Conservation (phyloP, 345 rosid species). For the Reutealis trisperma region DNA sequence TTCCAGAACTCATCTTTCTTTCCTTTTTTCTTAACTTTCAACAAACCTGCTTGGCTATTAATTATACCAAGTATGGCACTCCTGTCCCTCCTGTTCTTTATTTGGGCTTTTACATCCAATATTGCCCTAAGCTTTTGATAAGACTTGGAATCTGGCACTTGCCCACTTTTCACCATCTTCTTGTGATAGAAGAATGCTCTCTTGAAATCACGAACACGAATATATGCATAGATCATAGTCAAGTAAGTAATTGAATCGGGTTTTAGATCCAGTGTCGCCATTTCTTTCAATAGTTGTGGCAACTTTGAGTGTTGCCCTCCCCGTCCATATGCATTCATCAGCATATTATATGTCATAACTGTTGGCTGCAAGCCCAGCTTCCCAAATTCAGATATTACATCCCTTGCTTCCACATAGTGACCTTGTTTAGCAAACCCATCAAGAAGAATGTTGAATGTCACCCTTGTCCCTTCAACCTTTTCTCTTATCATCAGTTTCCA, state of each 20-base stretch:
- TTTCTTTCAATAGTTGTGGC: slow-evolving; percentile 85
- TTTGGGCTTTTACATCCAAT: slow-evolving; percentile 73
- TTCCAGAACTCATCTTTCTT: slow-evolving; percentile 98
- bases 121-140: slow-evolving; percentile 77
- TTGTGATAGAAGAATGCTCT: slow-evolving; percentile 90
- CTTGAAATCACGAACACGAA: slow-evolving; percentile 81
- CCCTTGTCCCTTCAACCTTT: slow-evolving; percentile 62
- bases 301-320: slow-evolving; percentile 77
- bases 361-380: slow-evolving; percentile 76
- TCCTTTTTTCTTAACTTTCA: slow-evolving; percentile 56
- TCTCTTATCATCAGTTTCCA: slow-evolving; percentile 78
- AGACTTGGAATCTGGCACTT: slow-evolving; percentile 72
- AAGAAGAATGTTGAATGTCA: slow-evolving; percentile 76
- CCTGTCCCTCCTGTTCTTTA: slow-evolving; percentile 62
- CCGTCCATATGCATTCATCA: slow-evolving; percentile 88
- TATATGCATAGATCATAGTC: slow-evolving; percentile 85
- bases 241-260: slow-evolving; percentile 83
- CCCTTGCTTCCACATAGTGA: slow-evolving; percentile 75
- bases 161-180: slow-evolving; percentile 77
- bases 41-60: slow-evolving; percentile 66
- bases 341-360: slow-evolving; percentile 88
- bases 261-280: slow-evolving; percentile 61
- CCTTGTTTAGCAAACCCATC: slow-evolving; percentile 97
- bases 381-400: slow-evolving; percentile 69
- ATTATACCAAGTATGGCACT: slow-evolving; percentile 82